Base-by-base conservation (phyloP, 305 asterid species). In the Fraxinus albicans region DNA sequence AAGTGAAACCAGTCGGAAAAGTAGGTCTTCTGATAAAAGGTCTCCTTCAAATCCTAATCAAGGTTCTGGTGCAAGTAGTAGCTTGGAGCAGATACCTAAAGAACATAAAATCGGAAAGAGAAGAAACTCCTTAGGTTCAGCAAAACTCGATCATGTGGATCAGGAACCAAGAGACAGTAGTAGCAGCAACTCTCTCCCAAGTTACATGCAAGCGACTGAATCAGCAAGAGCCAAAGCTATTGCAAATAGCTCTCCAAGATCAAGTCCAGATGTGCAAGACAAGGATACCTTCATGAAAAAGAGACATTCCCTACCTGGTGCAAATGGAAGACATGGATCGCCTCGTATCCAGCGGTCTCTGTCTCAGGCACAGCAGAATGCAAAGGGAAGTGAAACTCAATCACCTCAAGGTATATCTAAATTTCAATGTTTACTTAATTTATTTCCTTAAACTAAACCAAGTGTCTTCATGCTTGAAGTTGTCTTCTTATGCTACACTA, bases 201-300 rank as follows among this genome's bases (percentile, higher is more conserved):
- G 97, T 85, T 97, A 97, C 88, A 97, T 97, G 99, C 99, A 97
- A 87, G 98, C 98, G 1, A 97, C 99, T 67, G 90, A 97, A 86
- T 95, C 99, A 82, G 99, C 99, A 80, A 93, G 88, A 87, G 98
- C 98, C 77, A 97, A 97, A 90, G 94, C 94, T 79, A 87, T 95
- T 79, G 84, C 93, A 12, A 89, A 82, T 88, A 91, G 87, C 77
- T 97, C 99, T 38, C 99, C 99, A 13, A 94, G 93, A 84, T 95
- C 98, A 44, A 97, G 98, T 86, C 99, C 99, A 8, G 99, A 97
- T 83, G 90, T 90, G 87, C 91, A 89, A 40, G 97, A 90, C 78
- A 97, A 94, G 90, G 98, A 95, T 58, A 78, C 83, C 36, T 80
- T 79, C 83, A 75, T 92, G 60, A 95, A 90, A 86, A 95, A 93